Conservation (phyloP, 2,329 filamentous ascomycete genomes). For the Cercospora sp. region DNA sequence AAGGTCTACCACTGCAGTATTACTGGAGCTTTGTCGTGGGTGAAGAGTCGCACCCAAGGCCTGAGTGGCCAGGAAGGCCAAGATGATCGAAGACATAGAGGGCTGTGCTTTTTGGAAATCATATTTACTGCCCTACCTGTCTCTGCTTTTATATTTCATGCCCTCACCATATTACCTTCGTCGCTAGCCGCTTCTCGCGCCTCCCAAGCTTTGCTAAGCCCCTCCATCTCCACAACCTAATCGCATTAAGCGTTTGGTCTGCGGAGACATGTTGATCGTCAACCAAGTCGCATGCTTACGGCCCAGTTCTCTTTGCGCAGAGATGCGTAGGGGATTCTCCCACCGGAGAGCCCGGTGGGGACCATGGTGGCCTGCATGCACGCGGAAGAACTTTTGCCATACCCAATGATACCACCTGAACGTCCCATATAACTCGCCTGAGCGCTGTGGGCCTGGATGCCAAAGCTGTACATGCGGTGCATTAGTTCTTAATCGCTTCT, state of each 20-base stretch:
- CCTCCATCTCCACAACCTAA: neutral
- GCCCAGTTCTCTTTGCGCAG: neutral
- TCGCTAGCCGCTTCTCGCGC: neutral
- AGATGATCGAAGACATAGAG: neutral
- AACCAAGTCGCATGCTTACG: neutral
- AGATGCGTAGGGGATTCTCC: neutral
- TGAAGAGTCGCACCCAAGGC: slow-evolving; percentile 11
- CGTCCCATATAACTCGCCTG: neutral
- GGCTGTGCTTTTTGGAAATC: neutral
- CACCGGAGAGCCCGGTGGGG: neutral
- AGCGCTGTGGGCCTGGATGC: neutral
- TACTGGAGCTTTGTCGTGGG: slow-evolving; percentile 22
- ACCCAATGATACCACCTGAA: neutral
- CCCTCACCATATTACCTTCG: neutral
- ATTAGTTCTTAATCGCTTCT: neutral
- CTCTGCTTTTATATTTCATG: neutral
- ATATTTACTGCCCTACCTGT: neutral
- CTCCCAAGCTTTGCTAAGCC: neutral
- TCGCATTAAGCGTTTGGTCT: neutral
- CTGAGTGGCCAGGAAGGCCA: neutral
- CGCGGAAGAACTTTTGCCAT: neutral
- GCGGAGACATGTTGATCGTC: neutral
- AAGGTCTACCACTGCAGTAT: slow-evolving; percentile 36
- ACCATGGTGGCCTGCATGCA: neutral
- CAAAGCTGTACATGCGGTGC: neutral